Conservation (phyloP, 306 rosid species). For the Corylus heterophylla region DNA sequence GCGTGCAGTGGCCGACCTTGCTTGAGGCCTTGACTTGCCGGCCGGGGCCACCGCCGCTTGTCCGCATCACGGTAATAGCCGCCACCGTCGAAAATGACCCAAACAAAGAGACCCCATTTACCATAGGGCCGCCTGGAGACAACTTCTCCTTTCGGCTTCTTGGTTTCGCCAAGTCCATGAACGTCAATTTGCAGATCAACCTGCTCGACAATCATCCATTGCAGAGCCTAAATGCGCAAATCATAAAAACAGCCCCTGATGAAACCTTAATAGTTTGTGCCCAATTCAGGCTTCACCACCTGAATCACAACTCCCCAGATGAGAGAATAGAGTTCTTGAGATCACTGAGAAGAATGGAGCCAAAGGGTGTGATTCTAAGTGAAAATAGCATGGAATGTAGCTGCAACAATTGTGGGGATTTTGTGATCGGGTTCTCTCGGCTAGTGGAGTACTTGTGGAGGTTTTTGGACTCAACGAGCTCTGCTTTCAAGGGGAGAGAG, state of each 20-base stretch:
- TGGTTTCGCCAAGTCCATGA: constrained; percentile 63
- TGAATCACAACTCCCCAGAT: constrained; percentile 58
- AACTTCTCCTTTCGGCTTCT: constrained; percentile 65
- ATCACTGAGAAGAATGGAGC: constrained; percentile 53
- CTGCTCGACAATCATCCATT: constrained; percentile 56
- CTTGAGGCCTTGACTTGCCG: constrained; percentile 81
- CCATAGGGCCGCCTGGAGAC: constrained; percentile 79
- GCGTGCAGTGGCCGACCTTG: constrained; percentile 90
- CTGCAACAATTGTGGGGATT: constrained; percentile 71
- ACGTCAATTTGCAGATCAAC: constrained; percentile 68
- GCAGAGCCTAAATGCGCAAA: constrained; percentile 42
- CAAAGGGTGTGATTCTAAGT: constrained; percentile 69
- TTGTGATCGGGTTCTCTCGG: constrained; percentile 48
- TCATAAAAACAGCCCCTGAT: constrained; percentile 39
- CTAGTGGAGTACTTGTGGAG: constrained; percentile 75
- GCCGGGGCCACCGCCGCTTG: constrained; percentile 76
- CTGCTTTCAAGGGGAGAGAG: constrained; percentile 76
- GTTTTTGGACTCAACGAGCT: constrained; percentile 81
- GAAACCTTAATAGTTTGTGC: constrained; percentile 74
- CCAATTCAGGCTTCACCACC: constrained; percentile 76
- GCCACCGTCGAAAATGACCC: constrained; percentile 46
- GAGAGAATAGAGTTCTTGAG: constrained; percentile 66
- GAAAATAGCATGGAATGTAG: constrained; percentile 83
- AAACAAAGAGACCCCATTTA: constrained; percentile 55
- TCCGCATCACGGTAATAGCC: constrained; percentile 71